Conservation (phyloP, 495 filamentous ascomycete genomes). For the Talaromyces wortmannii region DNA sequence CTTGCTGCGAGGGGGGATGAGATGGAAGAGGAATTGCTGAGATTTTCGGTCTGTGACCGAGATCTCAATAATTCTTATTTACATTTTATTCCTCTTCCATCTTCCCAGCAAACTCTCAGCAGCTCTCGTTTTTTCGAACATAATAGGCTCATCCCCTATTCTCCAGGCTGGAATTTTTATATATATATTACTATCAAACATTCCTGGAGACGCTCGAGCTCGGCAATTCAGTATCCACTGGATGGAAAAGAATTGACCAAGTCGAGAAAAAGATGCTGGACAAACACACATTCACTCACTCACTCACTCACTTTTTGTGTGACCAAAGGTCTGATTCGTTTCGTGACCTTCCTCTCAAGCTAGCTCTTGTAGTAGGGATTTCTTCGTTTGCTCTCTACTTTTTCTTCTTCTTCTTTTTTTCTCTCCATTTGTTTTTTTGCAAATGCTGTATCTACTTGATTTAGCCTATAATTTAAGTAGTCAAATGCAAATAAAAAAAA, state of each 20-base stretch:
- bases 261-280: conserved; percentile 42
- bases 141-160: conserved; percentile 47
- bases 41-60: conserved; percentile 13
- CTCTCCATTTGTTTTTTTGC: conserved; percentile 9
- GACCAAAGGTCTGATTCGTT: neutral
- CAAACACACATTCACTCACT: neutral
- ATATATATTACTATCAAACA: neutral
- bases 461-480: conserved; percentile 6
- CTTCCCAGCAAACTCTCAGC: neutral
- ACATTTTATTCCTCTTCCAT: neutral
- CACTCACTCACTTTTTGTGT: no score
- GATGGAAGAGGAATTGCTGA: neutral
- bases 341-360: conserved; percentile 1
- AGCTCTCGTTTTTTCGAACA: conserved; percentile 1
- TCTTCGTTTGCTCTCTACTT: conserved; percentile 9
- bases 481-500: neutral
- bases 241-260: conserved; percentile 13
- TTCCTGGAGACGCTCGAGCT: conserved; percentile 30
- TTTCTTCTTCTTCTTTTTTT: conserved; percentile 6
- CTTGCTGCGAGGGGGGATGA: neutral
- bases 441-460: conserved; percentile 15
- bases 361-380: conserved; percentile 5
- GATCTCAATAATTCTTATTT: conserved; percentile 6
- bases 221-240: conserved; percentile 14
- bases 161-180: conserved; percentile 32